Evolutionary conservation across 2,329 filamentous ascomycete species (phyloP).

Genomic region (Biscogniauxia sp.): DNA sequence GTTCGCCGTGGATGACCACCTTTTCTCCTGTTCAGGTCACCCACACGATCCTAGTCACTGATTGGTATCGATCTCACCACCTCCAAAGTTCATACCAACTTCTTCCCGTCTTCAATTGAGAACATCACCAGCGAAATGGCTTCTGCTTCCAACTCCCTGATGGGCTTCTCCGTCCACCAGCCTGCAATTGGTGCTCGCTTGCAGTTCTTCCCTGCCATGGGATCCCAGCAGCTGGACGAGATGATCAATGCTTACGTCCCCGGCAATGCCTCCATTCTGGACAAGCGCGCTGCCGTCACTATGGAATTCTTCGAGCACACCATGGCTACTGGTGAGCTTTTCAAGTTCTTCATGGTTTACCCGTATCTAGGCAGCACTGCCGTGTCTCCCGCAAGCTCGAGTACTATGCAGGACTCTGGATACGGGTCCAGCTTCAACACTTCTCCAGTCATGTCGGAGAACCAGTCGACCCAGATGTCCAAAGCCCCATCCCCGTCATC

Average conservation of each 20-base stretch:
- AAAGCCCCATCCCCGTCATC: constrained; percentile 34
- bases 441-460: constrained; percentile 50
- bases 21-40: constrained; percentile 5
- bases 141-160: constrained; percentile 31
- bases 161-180: constrained; percentile 62
- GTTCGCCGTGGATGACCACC: constrained; percentile 15
- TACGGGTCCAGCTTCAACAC: constrained; percentile 47
- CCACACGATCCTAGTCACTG: constrained; percentile 3
- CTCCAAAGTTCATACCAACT: constrained; percentile 19
- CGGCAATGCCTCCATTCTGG: constrained; percentile 50
- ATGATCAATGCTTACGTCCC: constrained; percentile 58
- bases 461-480: constrained; percentile 41
- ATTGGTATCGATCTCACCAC: background rate
- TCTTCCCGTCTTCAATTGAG: constrained; percentile 7
- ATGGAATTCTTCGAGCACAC: constrained; percentile 59
- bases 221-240: constrained; percentile 59
- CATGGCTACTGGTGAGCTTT: constrained; percentile 53
- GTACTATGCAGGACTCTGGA: constrained; percentile 44
- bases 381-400: constrained; percentile 45
- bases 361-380: constrained; percentile 37
- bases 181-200: constrained; percentile 54
- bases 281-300: constrained; percentile 57
- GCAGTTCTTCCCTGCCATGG: constrained; percentile 65
- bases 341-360: constrained; percentile 59
- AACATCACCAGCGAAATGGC: constrained; percentile 28